Evolutionary conservation across 129 eudicot species (phyloP).

Genomic region (Kitagawia praeruptora): DNA sequence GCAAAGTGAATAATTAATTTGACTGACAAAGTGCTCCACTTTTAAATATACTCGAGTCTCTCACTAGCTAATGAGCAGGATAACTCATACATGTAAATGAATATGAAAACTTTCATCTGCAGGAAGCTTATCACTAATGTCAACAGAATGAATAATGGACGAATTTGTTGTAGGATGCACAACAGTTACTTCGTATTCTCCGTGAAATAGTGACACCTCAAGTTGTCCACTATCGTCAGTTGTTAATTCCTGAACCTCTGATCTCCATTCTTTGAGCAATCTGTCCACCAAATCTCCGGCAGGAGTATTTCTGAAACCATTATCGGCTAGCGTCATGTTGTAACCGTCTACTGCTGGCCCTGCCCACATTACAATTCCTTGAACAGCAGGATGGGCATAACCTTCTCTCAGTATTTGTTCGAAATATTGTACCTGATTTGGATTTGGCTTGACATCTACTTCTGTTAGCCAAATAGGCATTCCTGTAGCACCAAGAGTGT

Average conservation of each 20-base stretch:
- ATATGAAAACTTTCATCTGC: background rate
- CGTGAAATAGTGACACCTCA: slow-evolving; percentile 40
- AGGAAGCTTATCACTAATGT: background rate
- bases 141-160: slow-evolving; percentile 1
- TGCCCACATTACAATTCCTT: slow-evolving; percentile 67
- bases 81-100: slow-evolving; percentile 18
- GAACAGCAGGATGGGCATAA: slow-evolving; percentile 44
- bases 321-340: slow-evolving; percentile 53
- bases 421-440: slow-evolving; percentile 40
- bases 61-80: background rate
- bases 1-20: too few species aligned
- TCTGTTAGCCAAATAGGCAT: slow-evolving; percentile 68
- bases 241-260: slow-evolving; percentile 8
- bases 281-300: slow-evolving; percentile 57
- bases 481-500: slow-evolving; percentile 34
- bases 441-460: slow-evolving; percentile 32
- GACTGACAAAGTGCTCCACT: too few species aligned
- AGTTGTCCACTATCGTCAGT: slow-evolving; percentile 40
- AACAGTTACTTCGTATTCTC: slow-evolving; percentile 44
- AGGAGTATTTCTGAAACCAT: slow-evolving; percentile 36
- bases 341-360: slow-evolving; percentile 33
- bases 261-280: slow-evolving; percentile 14
- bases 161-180: slow-evolving; percentile 13
- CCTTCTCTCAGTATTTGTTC: slow-evolving; percentile 52
- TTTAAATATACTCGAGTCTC: too few species aligned